Percentiles rank a stretch among this genome's conserved stretches.
phyloP scores from a whole-genome alignment of 192 early-diverging fungal species.

The Gonapodya prolifera region DNA sequence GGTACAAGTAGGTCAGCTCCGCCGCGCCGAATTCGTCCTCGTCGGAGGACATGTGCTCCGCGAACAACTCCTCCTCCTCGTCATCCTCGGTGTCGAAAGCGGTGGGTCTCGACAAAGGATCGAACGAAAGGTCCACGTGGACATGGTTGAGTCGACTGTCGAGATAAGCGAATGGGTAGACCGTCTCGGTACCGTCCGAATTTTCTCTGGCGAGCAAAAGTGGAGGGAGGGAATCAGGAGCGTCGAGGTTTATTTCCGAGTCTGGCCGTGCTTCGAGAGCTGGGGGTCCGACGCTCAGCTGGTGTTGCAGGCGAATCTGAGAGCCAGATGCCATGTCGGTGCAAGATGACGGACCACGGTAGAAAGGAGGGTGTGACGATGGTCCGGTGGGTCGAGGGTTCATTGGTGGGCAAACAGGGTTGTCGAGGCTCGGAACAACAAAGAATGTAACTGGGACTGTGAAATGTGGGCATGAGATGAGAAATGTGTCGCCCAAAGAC shows the following conservation, averaged over 20 bases:
- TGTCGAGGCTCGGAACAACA: background rate
- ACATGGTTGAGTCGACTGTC: background rate
- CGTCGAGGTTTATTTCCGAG: background rate
- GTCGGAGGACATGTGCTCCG: background rate
- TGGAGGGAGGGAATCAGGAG: background rate
- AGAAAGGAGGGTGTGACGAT: background rate
- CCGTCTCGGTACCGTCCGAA: background rate
- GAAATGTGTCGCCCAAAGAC: background rate
- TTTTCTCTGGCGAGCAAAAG: background rate
- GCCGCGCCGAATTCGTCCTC: background rate
- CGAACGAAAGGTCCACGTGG: background rate
- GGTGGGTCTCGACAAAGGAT: background rate
- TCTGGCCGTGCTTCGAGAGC: background rate
- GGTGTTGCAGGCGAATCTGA: background rate
- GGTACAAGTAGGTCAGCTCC: background rate
- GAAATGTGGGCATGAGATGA: background rate
- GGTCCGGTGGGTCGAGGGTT: background rate
- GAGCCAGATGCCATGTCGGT: background rate
- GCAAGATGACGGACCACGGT: background rate
- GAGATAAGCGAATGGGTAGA: background rate
- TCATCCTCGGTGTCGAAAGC: background rate
- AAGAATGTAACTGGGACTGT: background rate
- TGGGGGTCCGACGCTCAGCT: background rate
- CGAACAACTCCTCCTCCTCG: background rate
- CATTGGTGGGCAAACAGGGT: background rate